A percentile compares a stretch with the other conserved stretches of the same genome.
Evolutionary conservation across 768 basidiomycete genomes (phyloP).

Genomic region (Floccularia luteovirens): DNA sequence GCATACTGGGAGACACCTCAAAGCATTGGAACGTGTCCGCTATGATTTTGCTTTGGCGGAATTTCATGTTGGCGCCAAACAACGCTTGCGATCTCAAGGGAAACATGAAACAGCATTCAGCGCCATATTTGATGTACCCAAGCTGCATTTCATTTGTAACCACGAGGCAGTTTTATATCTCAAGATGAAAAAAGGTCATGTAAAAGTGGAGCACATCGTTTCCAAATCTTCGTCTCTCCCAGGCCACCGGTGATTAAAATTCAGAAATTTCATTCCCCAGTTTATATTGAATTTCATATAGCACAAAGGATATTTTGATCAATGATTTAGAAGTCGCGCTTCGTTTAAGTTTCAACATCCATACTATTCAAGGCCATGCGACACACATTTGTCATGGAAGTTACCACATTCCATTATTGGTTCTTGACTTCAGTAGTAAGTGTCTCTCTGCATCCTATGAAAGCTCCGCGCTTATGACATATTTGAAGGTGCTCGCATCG

Average conservation of each 20-base stretch:
- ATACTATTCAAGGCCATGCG: conserved; percentile 1
- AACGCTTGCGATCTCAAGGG: conserved; percentile 5
- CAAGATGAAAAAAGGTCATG: conserved; percentile 10
- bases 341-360: conserved; percentile 5
- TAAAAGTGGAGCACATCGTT: conserved; percentile 8
- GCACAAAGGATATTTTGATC: conserved; percentile 3
- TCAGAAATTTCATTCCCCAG: not conserved
- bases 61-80: conserved; percentile 6
- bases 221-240: conserved; percentile 3
- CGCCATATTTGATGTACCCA: conserved; percentile 10
- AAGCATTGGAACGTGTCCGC: conserved; percentile 5
- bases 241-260: conserved; percentile 4
- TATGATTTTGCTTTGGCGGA: conserved; percentile 9
- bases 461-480: not conserved
- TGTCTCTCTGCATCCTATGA: not conserved
- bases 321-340: conserved; percentile 6
- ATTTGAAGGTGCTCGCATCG: conserved; percentile 5
- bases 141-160: conserved; percentile 15
- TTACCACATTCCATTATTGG: conserved; percentile 5
- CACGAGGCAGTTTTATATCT: conserved; percentile 13
- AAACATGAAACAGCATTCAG: conserved; percentile 10
- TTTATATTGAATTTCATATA: conserved; percentile 1
- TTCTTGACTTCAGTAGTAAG: conserved; percentile 9
- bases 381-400: conserved; percentile 2
- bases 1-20: conserved; percentile 6